These are phyloP conservation scores for Mangifera indica DNA, from an alignment of 345 rosid genomes.

Conservation along the genomic window DNA sequence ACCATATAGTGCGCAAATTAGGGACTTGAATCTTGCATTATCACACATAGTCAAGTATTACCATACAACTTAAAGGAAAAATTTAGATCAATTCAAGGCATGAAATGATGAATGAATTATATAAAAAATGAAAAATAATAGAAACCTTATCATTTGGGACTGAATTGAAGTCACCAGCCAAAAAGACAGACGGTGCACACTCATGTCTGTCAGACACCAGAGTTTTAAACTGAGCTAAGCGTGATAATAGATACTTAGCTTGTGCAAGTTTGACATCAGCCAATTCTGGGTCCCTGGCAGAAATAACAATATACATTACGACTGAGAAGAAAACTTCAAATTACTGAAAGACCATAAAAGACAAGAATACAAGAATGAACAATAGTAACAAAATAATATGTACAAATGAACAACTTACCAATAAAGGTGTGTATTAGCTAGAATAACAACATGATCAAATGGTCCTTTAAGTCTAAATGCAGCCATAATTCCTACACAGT, in stretches of 20 bases:
- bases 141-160: constrained; percentile 76
- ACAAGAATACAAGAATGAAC: constrained; percentile 11
- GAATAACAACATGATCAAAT: constrained; percentile 53
- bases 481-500: constrained; percentile 91
- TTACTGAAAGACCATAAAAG: background rate
- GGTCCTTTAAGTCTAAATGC: constrained; percentile 72
- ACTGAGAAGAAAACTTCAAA: constrained; percentile 13
- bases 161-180: constrained; percentile 97
- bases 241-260: constrained; percentile 70
- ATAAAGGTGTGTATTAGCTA: constrained; percentile 88
- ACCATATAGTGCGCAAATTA: background rate
- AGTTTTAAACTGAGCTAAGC: constrained; percentile 59
- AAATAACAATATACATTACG: background rate
- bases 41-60: background rate
- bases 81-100: background rate
- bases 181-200: constrained; percentile 56
- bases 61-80: background rate
- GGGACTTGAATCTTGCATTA: background rate
- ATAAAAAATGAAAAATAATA: background rate
- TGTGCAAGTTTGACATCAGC: constrained; percentile 97
- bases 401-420: constrained; percentile 47
- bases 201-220: constrained; percentile 56
- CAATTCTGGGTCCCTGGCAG: constrained; percentile 83
- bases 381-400: background rate
- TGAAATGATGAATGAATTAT: background rate